Evolutionary conservation across 805 yeast species (phyloP).

Genomic region (Saturnispora serradocipensis): DNA sequence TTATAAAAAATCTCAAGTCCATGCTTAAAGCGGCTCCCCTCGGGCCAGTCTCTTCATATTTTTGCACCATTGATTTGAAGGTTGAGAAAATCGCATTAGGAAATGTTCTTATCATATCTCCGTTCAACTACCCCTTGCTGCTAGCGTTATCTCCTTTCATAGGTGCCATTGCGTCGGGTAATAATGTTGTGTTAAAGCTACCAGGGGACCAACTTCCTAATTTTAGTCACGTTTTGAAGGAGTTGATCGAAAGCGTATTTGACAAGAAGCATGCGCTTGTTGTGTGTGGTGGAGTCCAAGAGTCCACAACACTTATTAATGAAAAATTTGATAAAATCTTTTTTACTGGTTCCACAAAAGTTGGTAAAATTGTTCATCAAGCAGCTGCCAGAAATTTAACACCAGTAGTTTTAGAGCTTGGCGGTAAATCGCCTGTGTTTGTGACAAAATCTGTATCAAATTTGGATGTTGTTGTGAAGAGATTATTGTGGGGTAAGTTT

Average conservation of each 20-base stretch:
- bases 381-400: conserved; percentile 82
- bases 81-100: conserved; percentile 47
- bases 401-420: conserved; percentile 74
- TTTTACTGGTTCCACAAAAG: conserved; percentile 73
- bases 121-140: conserved; percentile 73
- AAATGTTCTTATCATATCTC: conserved; percentile 59
- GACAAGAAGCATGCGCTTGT: conserved; percentile 49
- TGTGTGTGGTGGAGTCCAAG: conserved; percentile 64
- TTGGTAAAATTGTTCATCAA: conserved; percentile 67
- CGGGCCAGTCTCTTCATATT: conserved; percentile 28
- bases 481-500: conserved; percentile 76
- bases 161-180: conserved; percentile 82
- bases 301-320: conserved; percentile 48
- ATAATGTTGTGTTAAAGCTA: conserved; percentile 59
- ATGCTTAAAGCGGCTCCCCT: conserved; percentile 50
- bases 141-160: conserved; percentile 57
- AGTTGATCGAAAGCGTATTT: conserved; percentile 41
- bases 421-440: conserved; percentile 87
- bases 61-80: conserved; percentile 15
- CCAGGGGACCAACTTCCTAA: conserved; percentile 67
- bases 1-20: conserved; percentile 48
- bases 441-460: conserved; percentile 28
- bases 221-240: conserved; percentile 47
- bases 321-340: conserved; percentile 73
- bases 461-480: conserved; percentile 37